A percentile compares a stretch with the other conserved stretches of the same genome.
Evolutionary conservation across 2,329 filamentous ascomycete species (phyloP).

Genomic region (Fusarium bulbicola): DNA sequence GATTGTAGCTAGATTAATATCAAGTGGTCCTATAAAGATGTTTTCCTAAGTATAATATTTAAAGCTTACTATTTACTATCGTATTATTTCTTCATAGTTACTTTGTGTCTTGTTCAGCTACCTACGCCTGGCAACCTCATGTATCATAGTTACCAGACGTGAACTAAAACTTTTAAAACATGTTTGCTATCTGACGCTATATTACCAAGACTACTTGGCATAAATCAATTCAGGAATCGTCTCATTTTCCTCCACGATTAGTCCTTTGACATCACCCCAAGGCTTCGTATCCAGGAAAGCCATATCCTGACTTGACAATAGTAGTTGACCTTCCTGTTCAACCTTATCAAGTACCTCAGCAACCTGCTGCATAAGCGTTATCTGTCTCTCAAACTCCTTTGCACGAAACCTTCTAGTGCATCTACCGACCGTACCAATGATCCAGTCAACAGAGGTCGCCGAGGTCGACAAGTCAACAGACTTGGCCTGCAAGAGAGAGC

Average conservation of each 20-base stretch:
- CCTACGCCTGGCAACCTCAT: too few species aligned
- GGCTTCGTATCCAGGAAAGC: background rate
- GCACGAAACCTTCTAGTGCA: background rate
- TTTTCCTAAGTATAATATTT: too few species aligned
- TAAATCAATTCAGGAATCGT: background rate
- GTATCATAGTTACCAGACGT: accelerated
- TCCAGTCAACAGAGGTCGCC: background rate
- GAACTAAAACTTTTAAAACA: too few species aligned
- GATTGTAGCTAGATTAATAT: too few species aligned
- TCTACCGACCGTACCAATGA: background rate
- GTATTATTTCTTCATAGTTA: too few species aligned
- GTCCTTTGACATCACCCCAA: background rate
- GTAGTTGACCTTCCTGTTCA: background rate
- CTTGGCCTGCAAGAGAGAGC: background rate
- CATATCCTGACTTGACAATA: background rate
- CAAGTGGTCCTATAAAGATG: too few species aligned
- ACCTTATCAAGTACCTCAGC: background rate
- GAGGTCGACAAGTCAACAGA: background rate
- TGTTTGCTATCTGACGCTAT: too few species aligned
- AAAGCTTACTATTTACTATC: too few species aligned
- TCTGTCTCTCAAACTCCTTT: background rate
- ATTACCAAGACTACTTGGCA: background rate
- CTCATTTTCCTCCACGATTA: background rate
- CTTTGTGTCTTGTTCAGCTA: too few species aligned
- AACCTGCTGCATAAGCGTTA: background rate